phyloP scores from a whole-genome alignment of 78 protist species.

The Corallochytrium limacisporum region DNA sequence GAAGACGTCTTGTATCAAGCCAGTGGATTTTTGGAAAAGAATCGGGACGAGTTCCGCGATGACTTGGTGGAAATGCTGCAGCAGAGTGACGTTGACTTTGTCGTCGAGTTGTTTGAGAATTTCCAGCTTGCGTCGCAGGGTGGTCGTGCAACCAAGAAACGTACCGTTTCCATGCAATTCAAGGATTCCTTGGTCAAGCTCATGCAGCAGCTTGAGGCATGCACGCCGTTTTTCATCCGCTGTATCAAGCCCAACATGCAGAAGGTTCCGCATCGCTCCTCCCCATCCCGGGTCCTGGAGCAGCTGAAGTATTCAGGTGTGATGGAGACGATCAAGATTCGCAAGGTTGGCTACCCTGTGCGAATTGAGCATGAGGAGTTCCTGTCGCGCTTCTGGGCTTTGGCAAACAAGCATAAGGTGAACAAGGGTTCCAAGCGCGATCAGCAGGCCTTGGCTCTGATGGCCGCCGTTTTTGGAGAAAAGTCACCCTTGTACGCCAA shows the following conservation, averaged over 20 bases:
- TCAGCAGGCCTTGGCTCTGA: not conserved
- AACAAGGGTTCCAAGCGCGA: not conserved
- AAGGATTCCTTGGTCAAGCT: not conserved
- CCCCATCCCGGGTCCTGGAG: not conserved
- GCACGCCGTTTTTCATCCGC: slow-evolving; percentile 46
- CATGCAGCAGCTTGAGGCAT: not conserved
- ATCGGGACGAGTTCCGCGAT: slow-evolving; percentile 14
- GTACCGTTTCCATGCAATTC: not conserved
- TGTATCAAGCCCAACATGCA: slow-evolving; percentile 72
- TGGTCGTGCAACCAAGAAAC: not conserved
- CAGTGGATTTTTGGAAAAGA: slow-evolving; percentile 33
- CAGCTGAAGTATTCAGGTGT: slow-evolving; percentile 81
- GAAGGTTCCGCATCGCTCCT: slow-evolving; percentile 30
- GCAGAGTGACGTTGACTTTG: not conserved
- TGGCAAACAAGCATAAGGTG: not conserved
- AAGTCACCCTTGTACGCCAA: not conserved
- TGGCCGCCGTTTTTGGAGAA: not conserved
- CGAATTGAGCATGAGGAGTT: not conserved
- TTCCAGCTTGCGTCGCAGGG: not conserved
- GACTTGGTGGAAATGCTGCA: not conserved
- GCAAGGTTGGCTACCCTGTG: slow-evolving; percentile 14
- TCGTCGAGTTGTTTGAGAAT: not conserved
- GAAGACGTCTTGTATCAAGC: slow-evolving; percentile 23
- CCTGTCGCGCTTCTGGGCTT: not conserved
- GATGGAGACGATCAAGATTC: slow-evolving; percentile 42